phyloP scores from a whole-genome alignment of 116 monocot species.

The Phalaenopsis hybrid region DNA sequence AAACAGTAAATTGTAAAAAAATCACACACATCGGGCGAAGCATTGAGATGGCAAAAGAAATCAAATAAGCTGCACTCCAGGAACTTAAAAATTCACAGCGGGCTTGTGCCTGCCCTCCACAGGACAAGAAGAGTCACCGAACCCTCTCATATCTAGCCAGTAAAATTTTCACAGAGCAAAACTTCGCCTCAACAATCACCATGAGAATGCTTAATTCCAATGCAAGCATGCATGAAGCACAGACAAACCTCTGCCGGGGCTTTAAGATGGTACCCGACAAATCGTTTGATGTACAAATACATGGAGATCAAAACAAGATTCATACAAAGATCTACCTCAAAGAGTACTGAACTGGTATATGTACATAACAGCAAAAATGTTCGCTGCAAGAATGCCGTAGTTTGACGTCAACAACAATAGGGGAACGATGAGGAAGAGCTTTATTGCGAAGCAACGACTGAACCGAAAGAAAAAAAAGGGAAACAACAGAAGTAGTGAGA shows the following conservation, averaged over 20 bases:
- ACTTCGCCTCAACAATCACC: not conserved
- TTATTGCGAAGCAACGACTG: not conserved
- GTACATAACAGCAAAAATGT: not conserved
- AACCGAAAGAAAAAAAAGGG: not conserved
- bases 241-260: not conserved
- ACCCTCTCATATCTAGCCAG: conserved; percentile 10
- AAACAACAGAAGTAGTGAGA: not conserved
- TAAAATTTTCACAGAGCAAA: not conserved
- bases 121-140: conserved; percentile 9
- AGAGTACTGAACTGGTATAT: not conserved
- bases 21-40: not conserved
- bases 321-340: not conserved
- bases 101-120: conserved; percentile 19
- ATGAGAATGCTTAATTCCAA: not conserved
- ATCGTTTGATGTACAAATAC: not conserved
- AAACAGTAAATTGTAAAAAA: not conserved
- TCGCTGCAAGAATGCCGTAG: not conserved
- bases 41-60: conserved; percentile 9
- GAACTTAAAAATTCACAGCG: conserved; percentile 13
- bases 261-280: not conserved
- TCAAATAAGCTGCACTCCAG: conserved; percentile 10
- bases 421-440: not conserved
- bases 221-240: not conserved
- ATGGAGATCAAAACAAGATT: not conserved
- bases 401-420: not conserved